Conservation (phyloP, 495 filamentous ascomycete genomes). For the Venustampulla echinocandica region DNA sequence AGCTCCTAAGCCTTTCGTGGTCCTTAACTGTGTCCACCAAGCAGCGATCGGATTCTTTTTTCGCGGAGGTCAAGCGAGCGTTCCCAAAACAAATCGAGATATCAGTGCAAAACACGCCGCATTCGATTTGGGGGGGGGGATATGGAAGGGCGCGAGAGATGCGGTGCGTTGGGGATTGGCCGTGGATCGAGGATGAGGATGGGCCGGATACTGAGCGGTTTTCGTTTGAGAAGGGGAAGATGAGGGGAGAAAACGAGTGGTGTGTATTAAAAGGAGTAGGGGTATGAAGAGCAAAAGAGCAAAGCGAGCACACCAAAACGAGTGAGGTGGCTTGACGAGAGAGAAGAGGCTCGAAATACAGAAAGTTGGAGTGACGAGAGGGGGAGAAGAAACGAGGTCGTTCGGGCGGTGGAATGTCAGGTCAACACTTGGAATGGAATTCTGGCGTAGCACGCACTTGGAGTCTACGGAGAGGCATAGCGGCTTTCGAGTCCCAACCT, state of each 20-base stretch:
- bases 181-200: not conserved
- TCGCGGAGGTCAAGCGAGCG: too few relatives aligned
- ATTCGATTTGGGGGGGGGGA: not conserved
- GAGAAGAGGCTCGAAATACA: slow-evolving; percentile 17
- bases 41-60: too few relatives aligned
- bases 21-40: not conserved
- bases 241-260: slow-evolving; percentile 6
- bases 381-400: slow-evolving; percentile 7
- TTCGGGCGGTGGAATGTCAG: not conserved
- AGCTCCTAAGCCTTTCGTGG: slow-evolving; percentile 14
- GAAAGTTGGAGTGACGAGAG: slow-evolving; percentile 25
- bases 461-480: not conserved
- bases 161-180: not conserved
- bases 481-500: not conserved
- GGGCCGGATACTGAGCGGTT: slow-evolving; percentile 9
- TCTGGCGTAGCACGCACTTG: not conserved
- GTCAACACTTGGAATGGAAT: not conserved
- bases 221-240: slow-evolving; percentile 14
- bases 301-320: slow-evolving; percentile 39
- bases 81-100: too few relatives aligned
- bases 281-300: too few relatives aligned
- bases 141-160: slow-evolving; percentile 6
- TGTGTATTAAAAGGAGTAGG: slow-evolving; percentile 15
- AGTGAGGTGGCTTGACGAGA: slow-evolving; percentile 32
- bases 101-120: not conserved